Evolutionary conservation across 129 eudicot genomes (phyloP), one percentile per base, ranked within the genome.

Genomic region (Ambrosia artemisiifolia): DNA sequence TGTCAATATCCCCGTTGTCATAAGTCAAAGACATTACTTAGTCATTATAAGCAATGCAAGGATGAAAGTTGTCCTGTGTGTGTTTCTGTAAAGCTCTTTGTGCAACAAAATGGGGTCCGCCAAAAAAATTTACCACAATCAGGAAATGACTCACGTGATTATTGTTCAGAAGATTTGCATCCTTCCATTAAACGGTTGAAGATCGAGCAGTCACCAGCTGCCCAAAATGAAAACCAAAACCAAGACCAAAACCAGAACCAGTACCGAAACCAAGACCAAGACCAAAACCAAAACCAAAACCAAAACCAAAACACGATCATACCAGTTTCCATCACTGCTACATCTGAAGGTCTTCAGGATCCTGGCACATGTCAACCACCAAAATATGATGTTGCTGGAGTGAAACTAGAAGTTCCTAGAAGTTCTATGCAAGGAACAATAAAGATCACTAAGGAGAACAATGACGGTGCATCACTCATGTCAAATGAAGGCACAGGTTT

Each of bases 11-110:
- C 90, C 65, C 88, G 91, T 2, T 95, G 97, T 83, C 70, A 34
- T 32, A 66, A 19, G 20, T 70, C 96, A 4, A 84, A 77, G 68
- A 34, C 0, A 6, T 74, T 95, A 47, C 65, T 90, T 30, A 64
- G 79, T 16, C 97, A 95, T 80, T 48, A 83, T 55, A 91, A 38
- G 82, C 48, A 53, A 3, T 95, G 99, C 64, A 79, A 69, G 75
- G 82, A 88, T 72, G 63, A 81, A 38, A 80, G 65, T 33, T 95
- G 99, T 67, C 94, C 97, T 49, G 95, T 91, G 72, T 95, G 99
- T 75, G 69, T 85, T 48, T 88, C 96, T 46, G 94, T 85, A 18
- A 86, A 69, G 84, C 82, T 75, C 19, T 83, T 51, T 72, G 33
- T 78, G 32, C 87, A 85, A 53, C 57, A 33, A 17, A 87, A 78